Percentiles rank a stretch among this genome's conserved stretches.
These are phyloP conservation scores for Penicillium sp. DNA, from an alignment of 2,329 filamentous ascomycete genomes.

Conservation along the genomic window DNA sequence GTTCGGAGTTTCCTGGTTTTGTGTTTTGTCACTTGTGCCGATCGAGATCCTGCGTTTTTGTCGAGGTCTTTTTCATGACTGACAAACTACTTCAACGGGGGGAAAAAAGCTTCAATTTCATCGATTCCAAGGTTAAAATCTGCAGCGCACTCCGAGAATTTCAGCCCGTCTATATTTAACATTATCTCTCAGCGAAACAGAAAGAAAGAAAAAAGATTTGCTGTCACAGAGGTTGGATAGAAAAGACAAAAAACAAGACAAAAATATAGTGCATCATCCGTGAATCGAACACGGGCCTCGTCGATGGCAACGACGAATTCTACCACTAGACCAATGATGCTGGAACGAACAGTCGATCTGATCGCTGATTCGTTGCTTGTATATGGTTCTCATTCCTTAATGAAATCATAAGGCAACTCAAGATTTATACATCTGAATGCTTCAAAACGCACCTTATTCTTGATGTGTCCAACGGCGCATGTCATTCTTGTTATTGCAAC, in stretches of 20 bases:
- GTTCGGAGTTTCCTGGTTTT: background rate
- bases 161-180: no score
- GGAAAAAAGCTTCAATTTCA: no score
- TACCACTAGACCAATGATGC: conserved; percentile 50
- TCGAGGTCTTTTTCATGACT: background rate
- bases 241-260: conserved; percentile 2
- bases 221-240: no score
- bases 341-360: background rate
- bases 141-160: no score
- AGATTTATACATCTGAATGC: background rate
- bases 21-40: background rate
- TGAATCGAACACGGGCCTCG: conserved; percentile 51
- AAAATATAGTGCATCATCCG: conserved; percentile 42
- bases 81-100: background rate
- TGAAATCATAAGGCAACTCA: background rate
- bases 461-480: background rate
- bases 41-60: background rate
- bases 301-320: conserved; percentile 50
- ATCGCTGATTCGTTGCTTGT: background rate
- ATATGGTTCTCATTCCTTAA: background rate
- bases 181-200: no score
- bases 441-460: no score
- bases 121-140: no score
- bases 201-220: no score
- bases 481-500: no score